Base-by-base conservation (phyloP, 352 stramenopile genomes). In the Saprolegnia parasitica region DNA sequence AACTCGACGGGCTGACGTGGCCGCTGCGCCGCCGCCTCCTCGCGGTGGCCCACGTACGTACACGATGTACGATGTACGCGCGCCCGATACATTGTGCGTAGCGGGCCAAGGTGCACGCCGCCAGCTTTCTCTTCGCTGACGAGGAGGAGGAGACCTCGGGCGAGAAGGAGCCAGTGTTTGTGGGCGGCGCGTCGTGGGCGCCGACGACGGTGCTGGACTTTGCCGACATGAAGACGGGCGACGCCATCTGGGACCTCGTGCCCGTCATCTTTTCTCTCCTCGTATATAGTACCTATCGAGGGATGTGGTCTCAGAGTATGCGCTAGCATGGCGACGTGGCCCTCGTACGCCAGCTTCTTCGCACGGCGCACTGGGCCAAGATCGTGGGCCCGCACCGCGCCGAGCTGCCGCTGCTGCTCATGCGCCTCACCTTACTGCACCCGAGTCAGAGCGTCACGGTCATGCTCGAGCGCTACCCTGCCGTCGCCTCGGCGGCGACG, bases 161-260 rank as follows among this genome's bases (percentile, higher is more conserved):
- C 42, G 54, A 50, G 11, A 37, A 68, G 21, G 29, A 68, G 35
- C 61, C 68, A 29, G 77, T 76, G 35, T 91, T 89, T 54, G 29
- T 80, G 26, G 87, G 84, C 16, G 50, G 70, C 0, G 60, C 76
- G 35, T 67, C 83, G 65, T 95, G 87, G 87, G 64, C 73, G 58
- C 84, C 87, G 8, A 77, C 71, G 13, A 80, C 80, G 10, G 82
- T 96, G 65, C 93, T 96, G 67, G 88, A 96, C 65, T 95, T 95
- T 71, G 88, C 87, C 0, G 88, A 96, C 71, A 76, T 81, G 68
- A 94, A 94, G 80, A 89, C 79, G 0, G 88, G 87, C 26, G 88
- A 96, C 71, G 86, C 87, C 57, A 58, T 96, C 16, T 96, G 91
- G 70, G 88, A 96, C 58, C 76, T 96, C 24, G 78, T 95, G 13